Conservation (phyloP, 768 basidiomycete species). For the Boletus huronensis region DNA sequence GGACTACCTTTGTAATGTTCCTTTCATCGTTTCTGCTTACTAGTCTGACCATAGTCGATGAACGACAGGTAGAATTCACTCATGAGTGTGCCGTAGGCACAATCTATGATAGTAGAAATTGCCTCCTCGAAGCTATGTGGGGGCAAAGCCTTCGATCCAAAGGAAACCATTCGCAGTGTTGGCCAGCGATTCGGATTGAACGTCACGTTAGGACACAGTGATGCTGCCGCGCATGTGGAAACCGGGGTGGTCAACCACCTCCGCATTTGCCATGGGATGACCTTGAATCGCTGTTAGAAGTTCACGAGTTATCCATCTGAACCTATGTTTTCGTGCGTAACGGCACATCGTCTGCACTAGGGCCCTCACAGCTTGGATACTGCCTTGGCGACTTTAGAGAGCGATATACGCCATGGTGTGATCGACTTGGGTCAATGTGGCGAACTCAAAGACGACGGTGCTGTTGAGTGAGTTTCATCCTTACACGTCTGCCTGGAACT, state of each 20-base stretch:
- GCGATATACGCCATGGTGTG: no score
- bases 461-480: not conserved
- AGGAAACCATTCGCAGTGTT: not conserved
- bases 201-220: not conserved
- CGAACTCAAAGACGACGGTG: no score
- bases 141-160: not conserved
- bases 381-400: no score
- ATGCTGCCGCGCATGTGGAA: not conserved
- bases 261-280: constrained; percentile 4
- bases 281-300: constrained; percentile 2
- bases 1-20: not conserved
- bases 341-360: no score
- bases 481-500: not conserved
- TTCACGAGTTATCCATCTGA: constrained; percentile 9
- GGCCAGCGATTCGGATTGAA: not conserved
- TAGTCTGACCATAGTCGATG: not conserved
- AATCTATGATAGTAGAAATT: not conserved
- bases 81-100: not conserved
- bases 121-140: not conserved
- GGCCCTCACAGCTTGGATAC: no score
- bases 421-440: no score
- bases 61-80: not conserved
- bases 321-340: constrained; percentile 6
- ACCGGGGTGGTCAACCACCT: constrained; percentile 6
- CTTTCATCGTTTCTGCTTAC: not conserved